phyloP scores from a whole-genome alignment of 306 rosid genomes.

The Cercis canadensis region DNA sequence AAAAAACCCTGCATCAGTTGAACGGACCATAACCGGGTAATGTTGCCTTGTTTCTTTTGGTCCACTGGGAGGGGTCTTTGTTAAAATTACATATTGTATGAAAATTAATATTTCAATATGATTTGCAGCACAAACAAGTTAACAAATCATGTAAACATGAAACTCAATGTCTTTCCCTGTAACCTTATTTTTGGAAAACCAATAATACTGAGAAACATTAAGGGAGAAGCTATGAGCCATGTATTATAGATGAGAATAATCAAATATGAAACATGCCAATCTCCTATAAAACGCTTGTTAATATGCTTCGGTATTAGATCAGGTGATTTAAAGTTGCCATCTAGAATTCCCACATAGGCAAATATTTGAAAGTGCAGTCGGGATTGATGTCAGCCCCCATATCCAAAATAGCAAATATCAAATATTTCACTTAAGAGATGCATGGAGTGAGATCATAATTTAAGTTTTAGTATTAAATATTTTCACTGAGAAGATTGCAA shows the following conservation, averaged over 20 bases:
- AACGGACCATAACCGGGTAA: constrained; percentile 18
- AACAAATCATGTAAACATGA: background rate
- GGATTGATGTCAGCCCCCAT: constrained; percentile 14
- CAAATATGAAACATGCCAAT: background rate
- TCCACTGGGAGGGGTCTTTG: no score
- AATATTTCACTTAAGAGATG: background rate
- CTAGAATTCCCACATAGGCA: constrained; percentile 1
- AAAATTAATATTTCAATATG: constrained; percentile 1
- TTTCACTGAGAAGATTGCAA: constrained; percentile 8
- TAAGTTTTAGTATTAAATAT: constrained; percentile 7
- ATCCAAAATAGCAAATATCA: constrained; percentile 11
- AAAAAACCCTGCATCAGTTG: constrained; percentile 16
- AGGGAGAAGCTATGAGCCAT: background rate
- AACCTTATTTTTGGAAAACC: background rate
- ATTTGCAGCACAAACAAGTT: background rate
- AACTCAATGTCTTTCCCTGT: background rate
- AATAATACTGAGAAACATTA: background rate
- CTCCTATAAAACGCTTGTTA: background rate
- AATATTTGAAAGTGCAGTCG: background rate
- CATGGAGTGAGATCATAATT: constrained; percentile 1
- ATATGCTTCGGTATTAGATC: background rate
- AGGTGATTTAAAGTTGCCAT: background rate
- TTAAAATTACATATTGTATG: background rate
- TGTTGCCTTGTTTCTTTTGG: background rate
- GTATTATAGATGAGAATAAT: background rate